Conservation (phyloP, 1,284 basidiomycete genomes). For the Fomes fomentarius region DNA sequence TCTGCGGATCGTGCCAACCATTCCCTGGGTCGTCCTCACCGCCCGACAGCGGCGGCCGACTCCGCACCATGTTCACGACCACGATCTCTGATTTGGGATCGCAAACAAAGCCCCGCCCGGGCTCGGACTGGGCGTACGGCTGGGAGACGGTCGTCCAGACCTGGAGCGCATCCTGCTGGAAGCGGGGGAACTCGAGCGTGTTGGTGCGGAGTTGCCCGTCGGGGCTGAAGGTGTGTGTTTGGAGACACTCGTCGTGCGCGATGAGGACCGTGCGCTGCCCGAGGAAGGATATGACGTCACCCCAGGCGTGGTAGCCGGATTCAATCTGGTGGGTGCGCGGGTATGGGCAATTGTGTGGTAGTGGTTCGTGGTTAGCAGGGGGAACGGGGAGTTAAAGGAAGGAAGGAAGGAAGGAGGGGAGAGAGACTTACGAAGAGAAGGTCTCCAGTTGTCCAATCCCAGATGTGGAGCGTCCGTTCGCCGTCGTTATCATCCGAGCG, state of each 20-base stretch:
- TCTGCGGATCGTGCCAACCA: no score
- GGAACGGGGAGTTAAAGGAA: no score
- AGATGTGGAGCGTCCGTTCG: constrained; percentile 2
- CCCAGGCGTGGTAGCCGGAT: neutral
- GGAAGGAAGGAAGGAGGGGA: no score
- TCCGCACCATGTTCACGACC: constrained; percentile 8
- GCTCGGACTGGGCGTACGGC: constrained; percentile 2
- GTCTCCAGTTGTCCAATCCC: constrained; percentile 5
- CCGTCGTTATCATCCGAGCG: neutral
- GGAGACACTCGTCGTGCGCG: constrained; percentile 2
- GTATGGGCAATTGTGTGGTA: neutral
- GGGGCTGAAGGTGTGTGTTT: neutral
- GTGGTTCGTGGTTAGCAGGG: no score
- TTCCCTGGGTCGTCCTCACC: neutral
- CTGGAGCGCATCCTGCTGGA: neutral
- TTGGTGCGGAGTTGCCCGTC: neutral
- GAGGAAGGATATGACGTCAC: constrained; percentile 2
- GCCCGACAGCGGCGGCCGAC: neutral
- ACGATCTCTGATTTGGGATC: constrained; percentile 3
- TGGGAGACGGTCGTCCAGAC: constrained; percentile 10
- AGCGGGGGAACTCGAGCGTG: constrained; percentile 2
- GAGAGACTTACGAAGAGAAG: neutral
- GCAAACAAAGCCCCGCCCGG: neutral
- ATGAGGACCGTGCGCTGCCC: constrained; percentile 2
- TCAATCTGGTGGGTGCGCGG: neutral